phyloP scores from a whole-genome alignment of 2,329 filamentous ascomycete genomes.

The Raffaelea albimanens region DNA sequence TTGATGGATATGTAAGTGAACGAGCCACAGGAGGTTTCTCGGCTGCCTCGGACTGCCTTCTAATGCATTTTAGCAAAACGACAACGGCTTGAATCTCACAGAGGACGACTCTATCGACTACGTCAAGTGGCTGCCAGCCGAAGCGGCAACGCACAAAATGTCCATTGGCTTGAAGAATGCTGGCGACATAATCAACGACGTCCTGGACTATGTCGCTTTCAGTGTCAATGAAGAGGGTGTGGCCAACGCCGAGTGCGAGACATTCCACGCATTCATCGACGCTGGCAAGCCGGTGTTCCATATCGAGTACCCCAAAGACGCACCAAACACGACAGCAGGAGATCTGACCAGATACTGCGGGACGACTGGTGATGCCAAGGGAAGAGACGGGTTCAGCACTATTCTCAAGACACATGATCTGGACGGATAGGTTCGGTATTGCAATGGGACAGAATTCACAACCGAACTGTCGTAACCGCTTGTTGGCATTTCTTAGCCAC shows the following conservation, averaged over 20 bases:
- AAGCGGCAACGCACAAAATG: conserved; percentile 44
- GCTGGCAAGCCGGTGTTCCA: conserved; percentile 61
- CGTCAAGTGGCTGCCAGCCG: conserved; percentile 48
- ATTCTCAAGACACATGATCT: conserved; percentile 36
- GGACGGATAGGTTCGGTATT: conserved; percentile 53
- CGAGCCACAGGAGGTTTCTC: neutral
- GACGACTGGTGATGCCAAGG: neutral
- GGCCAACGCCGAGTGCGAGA: conserved; percentile 48
- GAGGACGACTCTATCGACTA: conserved; percentile 46
- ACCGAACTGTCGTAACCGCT: too few relatives aligned
- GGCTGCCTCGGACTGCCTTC: neutral
- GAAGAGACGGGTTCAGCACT: conserved; percentile 2
- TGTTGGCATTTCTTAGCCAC: too few relatives aligned
- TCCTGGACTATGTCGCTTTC: conserved; percentile 47
- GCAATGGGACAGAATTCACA: too few relatives aligned
- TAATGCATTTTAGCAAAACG: conserved; percentile 26
- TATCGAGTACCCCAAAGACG: conserved; percentile 57
- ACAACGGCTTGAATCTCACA: conserved; percentile 53
- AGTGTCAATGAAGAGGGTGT: conserved; percentile 63
- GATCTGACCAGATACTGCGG: neutral
- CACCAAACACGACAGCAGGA: conserved; percentile 10
- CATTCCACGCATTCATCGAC: conserved; percentile 47
- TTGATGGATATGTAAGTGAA: conserved; percentile 47
- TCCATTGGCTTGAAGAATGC: conserved; percentile 62
- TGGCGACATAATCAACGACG: conserved; percentile 42